Conservation (phyloP, 768 basidiomycete genomes). For the Xerocomus brunneocitrinus region DNA sequence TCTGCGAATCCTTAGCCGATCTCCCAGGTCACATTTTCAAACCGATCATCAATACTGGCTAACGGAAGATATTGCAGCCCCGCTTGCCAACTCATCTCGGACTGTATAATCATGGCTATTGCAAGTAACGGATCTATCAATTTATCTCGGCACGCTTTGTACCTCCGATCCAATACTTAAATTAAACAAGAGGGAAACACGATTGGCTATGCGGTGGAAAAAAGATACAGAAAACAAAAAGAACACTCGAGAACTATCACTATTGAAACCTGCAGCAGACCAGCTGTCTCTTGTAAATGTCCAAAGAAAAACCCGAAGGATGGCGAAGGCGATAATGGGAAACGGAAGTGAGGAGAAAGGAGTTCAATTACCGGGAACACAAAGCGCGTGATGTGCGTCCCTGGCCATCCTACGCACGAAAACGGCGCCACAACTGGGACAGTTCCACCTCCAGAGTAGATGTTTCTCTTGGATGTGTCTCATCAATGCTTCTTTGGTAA, state of each 20-base stretch:
- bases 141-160: not conserved
- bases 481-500: conserved; percentile 20
- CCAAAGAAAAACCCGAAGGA: not conserved
- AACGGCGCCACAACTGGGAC: conserved; percentile 18
- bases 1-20: conserved; percentile 3
- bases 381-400: conserved; percentile 16
- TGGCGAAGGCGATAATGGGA: not conserved
- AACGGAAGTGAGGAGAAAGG: not conserved
- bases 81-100: not conserved
- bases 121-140: not conserved
- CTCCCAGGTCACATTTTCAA: not conserved
- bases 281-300: not conserved
- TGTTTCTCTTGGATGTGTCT: conserved; percentile 26
- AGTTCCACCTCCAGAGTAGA: conserved; percentile 23
- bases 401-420: conserved; percentile 16
- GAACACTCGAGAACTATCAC: not conserved
- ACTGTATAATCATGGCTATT: not conserved
- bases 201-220: not conserved
- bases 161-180: not conserved
- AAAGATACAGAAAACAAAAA: not conserved
- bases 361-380: conserved; percentile 4
- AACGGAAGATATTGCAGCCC: too few relatives aligned
- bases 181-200: conserved; percentile 2
- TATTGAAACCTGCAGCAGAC: not conserved
- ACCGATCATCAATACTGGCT: not conserved